phyloP scores from a whole-genome alignment of 1,284 basidiomycete species.

The Vanrija humicola region DNA sequence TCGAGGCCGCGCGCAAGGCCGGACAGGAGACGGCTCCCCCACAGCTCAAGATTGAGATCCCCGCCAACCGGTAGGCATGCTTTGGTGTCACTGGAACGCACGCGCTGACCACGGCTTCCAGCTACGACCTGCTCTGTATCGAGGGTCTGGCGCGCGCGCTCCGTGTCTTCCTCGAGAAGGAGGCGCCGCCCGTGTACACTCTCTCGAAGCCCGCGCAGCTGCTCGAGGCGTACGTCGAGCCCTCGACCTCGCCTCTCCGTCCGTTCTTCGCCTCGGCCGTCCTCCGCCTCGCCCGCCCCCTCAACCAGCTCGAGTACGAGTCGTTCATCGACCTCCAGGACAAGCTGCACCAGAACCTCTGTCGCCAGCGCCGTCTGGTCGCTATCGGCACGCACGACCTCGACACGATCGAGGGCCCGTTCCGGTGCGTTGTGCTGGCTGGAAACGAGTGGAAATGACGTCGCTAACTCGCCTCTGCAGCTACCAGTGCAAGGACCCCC shows the following conservation, averaged over 20 bases:
- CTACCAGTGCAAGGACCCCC: conserved; percentile 87
- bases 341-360: conserved; percentile 96
- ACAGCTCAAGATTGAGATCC: conserved; percentile 97
- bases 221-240: conserved; percentile 63
- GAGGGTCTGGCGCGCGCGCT: conserved; percentile 91
- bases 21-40: conserved; percentile 77
- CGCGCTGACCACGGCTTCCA: conserved; percentile 41
- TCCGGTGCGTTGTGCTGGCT: conserved; percentile 52
- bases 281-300: conserved; percentile 75
- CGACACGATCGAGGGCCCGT: conserved; percentile 80
- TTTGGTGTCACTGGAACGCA: not conserved
- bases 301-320: conserved; percentile 84
- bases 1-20: conserved; percentile 73
- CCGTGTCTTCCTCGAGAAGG: conserved; percentile 75
- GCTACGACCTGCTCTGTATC: conserved; percentile 96
- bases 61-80: conserved; percentile 72
- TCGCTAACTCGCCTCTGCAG: conserved; percentile 15
- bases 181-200: conserved; percentile 67
- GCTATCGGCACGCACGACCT: conserved; percentile 98
- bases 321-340: conserved; percentile 99
- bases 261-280: conserved; percentile 89
- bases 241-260: conserved; percentile 75
- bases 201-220: conserved; percentile 64
- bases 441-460: not conserved
- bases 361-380: conserved; percentile 82